These are phyloP conservation scores for Amylocystis lapponica DNA, from an alignment of 768 basidiomycete genomes.

Conservation along the genomic window DNA sequence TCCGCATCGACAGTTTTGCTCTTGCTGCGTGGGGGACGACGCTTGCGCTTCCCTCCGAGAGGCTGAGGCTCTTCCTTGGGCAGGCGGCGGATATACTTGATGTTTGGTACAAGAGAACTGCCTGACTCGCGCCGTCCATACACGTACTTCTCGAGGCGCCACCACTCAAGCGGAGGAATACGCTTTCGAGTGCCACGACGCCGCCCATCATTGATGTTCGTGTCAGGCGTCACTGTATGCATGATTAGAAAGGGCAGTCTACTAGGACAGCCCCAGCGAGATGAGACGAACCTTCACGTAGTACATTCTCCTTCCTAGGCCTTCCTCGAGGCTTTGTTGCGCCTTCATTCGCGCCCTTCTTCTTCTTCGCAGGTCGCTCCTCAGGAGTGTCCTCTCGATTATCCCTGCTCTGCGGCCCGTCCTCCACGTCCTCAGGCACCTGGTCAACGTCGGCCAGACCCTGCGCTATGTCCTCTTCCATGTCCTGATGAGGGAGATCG, in stretches of 20 bases:
- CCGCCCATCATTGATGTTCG: constrained; percentile 37
- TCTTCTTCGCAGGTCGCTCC: constrained; percentile 24
- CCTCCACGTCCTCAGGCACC: constrained; percentile 24
- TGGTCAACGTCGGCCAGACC: constrained; percentile 26
- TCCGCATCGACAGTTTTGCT: constrained; percentile 44
- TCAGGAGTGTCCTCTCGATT: constrained; percentile 16
- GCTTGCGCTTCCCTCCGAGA: constrained; percentile 36
- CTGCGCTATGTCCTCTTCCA: constrained; percentile 39
- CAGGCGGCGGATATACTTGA: constrained; percentile 57
- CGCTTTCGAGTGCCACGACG: constrained; percentile 68
- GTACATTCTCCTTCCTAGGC: constrained; percentile 13
- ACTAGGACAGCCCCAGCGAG: not conserved
- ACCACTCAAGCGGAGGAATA: constrained; percentile 77
- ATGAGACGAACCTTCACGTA: constrained; percentile 20
- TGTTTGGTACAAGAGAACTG: constrained; percentile 51
- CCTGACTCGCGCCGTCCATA: constrained; percentile 61
- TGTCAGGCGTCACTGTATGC: constrained; percentile 19
- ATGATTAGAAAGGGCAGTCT: not conserved
- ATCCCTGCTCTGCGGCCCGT: constrained; percentile 1
- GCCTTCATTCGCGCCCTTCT: constrained; percentile 28
- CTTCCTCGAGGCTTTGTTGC: constrained; percentile 11
- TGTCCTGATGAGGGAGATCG: constrained; percentile 25
- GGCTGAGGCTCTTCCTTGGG: constrained; percentile 46
- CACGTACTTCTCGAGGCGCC: constrained; percentile 88
- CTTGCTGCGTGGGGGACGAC: constrained; percentile 33